Evolutionary conservation across 1,284 basidiomycete species (phyloP), one percentile per base, ranked within the genome.

Genomic region (Inonotus obliquus): DNA sequence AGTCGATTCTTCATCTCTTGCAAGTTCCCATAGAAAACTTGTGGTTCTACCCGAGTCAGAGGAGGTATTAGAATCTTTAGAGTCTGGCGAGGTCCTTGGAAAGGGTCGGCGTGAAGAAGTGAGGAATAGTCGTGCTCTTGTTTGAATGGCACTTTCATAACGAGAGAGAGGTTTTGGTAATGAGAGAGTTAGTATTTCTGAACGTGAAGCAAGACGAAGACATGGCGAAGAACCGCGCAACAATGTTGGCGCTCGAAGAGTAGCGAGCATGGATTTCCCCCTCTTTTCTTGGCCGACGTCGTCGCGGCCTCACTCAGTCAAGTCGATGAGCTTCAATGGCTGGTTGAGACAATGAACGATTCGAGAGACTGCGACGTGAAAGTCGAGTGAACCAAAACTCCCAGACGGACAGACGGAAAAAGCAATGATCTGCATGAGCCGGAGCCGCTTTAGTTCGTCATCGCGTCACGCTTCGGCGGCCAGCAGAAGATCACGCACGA

Each of bases 181-280:
- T 44, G 17, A 17, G 41, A 44, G 41, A 21, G 7, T 7, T 44
- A 21, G n/a, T n/a, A 44, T 1, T 7, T 44, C 13, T 21, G 19
- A 44, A 4, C 41, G 41, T 44, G 41, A 44, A 44, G 41, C 13
- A 37, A 59, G 51, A 47, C 61, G 61, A 29, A 62, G 48, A 58
- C 61, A 62, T 47, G 55, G 19, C 23, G 59, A 54, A 14, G 35
- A 38, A 19, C 41, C n/a, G 38, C 29, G 49, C 25, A 57, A 37
- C 17, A 49, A 21, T 29, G 54, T 41, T 14, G 49, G 13, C 6
- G 48, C 21, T 29, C 25, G 32, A 32, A 32, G 25, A 35, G 45
- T 7, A 21, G 52, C 32, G 14, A 55, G 53, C 59, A 61, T 61
- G 2, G 5, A 5, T 32, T 32, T 32, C 9, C 9, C 4, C 32